Evolutionary conservation across 305 asterid genomes (phyloP).

Genomic region (Fraxinus xanthoxyloides): DNA sequence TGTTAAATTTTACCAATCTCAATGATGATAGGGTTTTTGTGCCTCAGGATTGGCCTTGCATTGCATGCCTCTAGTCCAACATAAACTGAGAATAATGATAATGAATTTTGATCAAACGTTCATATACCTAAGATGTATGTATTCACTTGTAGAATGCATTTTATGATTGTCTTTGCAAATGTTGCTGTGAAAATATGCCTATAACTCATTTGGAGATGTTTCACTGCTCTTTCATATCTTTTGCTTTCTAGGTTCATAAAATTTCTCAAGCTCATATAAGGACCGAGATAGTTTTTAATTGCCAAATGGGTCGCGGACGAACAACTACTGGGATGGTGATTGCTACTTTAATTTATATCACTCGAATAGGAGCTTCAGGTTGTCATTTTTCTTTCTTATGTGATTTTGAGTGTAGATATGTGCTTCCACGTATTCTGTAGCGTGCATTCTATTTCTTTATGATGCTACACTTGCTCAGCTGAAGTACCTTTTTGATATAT

Average conservation of each 20-base stretch:
- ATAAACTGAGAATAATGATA: neutral
- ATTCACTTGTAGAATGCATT: neutral
- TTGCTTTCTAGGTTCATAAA: constrained; percentile 60
- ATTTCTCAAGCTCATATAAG: constrained; percentile 76
- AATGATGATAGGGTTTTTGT: neutral
- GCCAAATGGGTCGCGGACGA: constrained; percentile 99
- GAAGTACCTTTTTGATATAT: constrained; percentile 12
- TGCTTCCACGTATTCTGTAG: constrained; percentile 16
- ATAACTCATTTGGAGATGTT: constrained; percentile 14
- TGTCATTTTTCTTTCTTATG: constrained; percentile 26
- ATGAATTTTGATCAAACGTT: neutral
- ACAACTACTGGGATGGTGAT: constrained; percentile 99
- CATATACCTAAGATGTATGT: neutral
- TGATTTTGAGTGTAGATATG: constrained; percentile 6
- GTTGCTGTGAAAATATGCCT: constrained; percentile 9
- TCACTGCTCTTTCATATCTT: constrained; percentile 22
- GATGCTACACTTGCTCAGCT: constrained; percentile 9
- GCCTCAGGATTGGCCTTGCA: neutral
- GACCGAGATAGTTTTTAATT: constrained; percentile 83
- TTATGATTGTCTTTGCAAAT: neutral
- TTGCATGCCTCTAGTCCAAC: neutral
- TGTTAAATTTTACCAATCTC: neutral
- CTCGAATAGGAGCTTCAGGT: constrained; percentile 97
- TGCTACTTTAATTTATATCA: constrained; percentile 80
- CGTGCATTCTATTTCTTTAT: constrained; percentile 19